Evolutionary conservation across 768 basidiomycete species (phyloP).

Genomic region (Boletus vinaceobasis): DNA sequence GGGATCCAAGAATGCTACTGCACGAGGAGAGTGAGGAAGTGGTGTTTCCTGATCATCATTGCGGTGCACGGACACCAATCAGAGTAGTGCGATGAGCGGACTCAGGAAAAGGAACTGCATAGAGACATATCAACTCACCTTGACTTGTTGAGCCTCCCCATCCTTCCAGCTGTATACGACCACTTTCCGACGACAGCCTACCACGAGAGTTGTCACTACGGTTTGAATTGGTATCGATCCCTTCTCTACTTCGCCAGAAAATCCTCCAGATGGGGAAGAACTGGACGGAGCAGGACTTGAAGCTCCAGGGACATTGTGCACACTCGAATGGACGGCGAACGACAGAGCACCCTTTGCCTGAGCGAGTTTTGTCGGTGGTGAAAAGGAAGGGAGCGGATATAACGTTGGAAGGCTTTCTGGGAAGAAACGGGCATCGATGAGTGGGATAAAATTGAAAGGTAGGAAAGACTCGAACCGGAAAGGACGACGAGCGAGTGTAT

Average conservation of each 20-base stretch:
- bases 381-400: constrained; percentile 69
- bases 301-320: constrained; percentile 42
- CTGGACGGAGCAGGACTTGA: constrained; percentile 17
- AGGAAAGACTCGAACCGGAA: constrained; percentile 54
- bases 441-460: not conserved
- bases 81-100: not conserved
- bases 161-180: constrained; percentile 87
- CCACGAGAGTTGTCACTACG: constrained; percentile 69
- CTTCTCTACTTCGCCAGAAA: constrained; percentile 1
- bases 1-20: constrained; percentile 67
- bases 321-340: constrained; percentile 67
- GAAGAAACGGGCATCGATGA: not conserved
- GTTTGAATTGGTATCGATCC: constrained; percentile 53
- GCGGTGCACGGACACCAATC: not conserved
- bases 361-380: constrained; percentile 65
- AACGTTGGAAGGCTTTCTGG: constrained; percentile 73
- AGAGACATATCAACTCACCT: constrained; percentile 40
- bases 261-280: constrained; percentile 6
- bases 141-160: constrained; percentile 69
- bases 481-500: constrained; percentile 83
- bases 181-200: constrained; percentile 84
- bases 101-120: not conserved
- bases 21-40: constrained; percentile 88
- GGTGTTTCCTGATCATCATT: constrained; percentile 59
- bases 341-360: constrained; percentile 82